Evolutionary conservation across 768 basidiomycete genomes (phyloP).

Genomic region (Fomitopsis pulvina): DNA sequence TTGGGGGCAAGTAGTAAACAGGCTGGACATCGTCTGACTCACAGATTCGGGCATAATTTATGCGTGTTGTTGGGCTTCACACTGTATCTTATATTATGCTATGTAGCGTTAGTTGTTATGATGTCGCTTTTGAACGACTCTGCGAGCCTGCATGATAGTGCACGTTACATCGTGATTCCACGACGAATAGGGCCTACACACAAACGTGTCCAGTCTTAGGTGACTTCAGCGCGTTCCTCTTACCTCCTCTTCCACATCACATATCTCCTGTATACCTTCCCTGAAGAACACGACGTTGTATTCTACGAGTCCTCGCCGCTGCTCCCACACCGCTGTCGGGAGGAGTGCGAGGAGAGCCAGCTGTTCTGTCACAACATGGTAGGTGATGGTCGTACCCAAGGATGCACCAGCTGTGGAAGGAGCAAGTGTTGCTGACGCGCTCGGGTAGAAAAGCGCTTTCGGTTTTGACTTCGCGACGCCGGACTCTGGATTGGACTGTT

Average conservation of each 20-base stretch:
- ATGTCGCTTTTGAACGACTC: not conserved
- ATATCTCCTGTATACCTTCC: constrained; percentile 78
- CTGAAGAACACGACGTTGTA: constrained; percentile 85
- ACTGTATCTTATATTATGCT: not conserved
- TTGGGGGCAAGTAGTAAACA: constrained; percentile 3
- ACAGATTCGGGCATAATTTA: not conserved
- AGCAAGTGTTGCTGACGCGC: constrained; percentile 56
- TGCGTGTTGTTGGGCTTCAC: not conserved
- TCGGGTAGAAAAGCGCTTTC: constrained; percentile 58
- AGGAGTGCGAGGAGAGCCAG: constrained; percentile 68
- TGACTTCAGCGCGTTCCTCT: constrained; percentile 12
- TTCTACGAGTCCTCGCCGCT: constrained; percentile 69
- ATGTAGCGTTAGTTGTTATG: not conserved
- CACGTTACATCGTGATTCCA: too few species aligned
- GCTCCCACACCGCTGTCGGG: constrained; percentile 66
- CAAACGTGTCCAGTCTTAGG: not conserved
- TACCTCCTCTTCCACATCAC: constrained; percentile 61
- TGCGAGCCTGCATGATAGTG: too few species aligned
- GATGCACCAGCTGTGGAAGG: constrained; percentile 43
- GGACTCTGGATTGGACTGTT: not conserved
- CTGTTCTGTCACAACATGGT: constrained; percentile 71
- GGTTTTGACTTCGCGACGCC: constrained; percentile 19
- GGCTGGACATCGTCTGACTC: too few species aligned
- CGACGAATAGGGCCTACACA: not conserved
- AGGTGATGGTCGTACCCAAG: constrained; percentile 71